These are phyloP conservation scores for Aspergillus coremiiformis DNA, from an alignment of 495 filamentous ascomycete genomes.

Conservation along the genomic window DNA sequence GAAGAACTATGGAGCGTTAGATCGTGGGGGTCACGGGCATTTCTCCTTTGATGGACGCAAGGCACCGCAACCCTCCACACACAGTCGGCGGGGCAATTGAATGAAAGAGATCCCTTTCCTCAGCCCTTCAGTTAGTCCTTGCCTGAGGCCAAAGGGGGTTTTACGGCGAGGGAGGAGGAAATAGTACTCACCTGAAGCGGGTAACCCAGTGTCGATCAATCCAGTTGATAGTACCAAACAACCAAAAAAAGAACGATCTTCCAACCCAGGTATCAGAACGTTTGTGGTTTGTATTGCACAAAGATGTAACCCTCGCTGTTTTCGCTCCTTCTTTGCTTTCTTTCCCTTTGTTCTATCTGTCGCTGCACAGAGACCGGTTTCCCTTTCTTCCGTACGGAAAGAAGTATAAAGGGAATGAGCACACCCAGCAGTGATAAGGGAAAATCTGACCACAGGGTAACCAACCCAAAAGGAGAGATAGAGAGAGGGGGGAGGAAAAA, in stretches of 20 bases:
- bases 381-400: background rate
- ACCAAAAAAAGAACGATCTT: background rate
- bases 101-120: slow-evolving; percentile 13
- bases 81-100: slow-evolving; percentile 10
- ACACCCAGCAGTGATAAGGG: background rate
- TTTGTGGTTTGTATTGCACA: background rate
- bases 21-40: slow-evolving; percentile 20
- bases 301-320: background rate
- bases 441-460: background rate
- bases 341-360: slow-evolving; percentile 7
- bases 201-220: slow-evolving; percentile 19
- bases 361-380: background rate
- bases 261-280: background rate
- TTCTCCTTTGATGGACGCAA: slow-evolving; percentile 18
- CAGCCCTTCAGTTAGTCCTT: slow-evolving; percentile 19
- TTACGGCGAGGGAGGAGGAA: slow-evolving; percentile 10
- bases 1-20: background rate
- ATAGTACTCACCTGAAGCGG: slow-evolving; percentile 18
- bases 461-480: background rate
- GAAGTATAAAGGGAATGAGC: background rate
- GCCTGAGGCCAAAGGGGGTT: slow-evolving; percentile 11
- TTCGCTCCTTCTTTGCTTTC: slow-evolving; percentile 12
- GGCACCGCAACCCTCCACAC: slow-evolving; percentile 14
- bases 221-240: background rate
- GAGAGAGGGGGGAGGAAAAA: background rate